Percentiles rank a stretch among this genome's conserved stretches.
Evolutionary conservation across 768 basidiomycete species (phyloP).

Genomic region (Suillus cothurnatus): DNA sequence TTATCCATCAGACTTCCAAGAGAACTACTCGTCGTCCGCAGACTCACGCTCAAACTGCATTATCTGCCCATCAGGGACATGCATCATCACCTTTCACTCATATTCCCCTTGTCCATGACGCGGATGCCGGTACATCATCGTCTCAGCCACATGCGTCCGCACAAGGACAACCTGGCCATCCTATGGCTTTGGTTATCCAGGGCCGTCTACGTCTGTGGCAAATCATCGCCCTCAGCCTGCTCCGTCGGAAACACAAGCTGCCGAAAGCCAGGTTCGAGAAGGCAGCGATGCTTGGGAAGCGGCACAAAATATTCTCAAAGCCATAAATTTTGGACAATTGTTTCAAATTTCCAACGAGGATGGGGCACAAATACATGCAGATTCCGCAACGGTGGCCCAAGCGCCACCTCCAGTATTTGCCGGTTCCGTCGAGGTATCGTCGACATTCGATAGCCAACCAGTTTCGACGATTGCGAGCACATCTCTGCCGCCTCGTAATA

Average conservation of each 20-base stretch:
- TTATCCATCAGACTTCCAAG: constrained; percentile 58
- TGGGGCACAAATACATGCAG: constrained; percentile 13
- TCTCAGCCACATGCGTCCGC: constrained; percentile 35
- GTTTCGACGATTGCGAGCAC: constrained; percentile 8
- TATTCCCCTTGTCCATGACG: constrained; percentile 43
- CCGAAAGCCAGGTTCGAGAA: constrained; percentile 32
- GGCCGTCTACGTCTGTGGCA: constrained; percentile 8
- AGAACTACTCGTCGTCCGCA: constrained; percentile 83
- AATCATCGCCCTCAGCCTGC: constrained; percentile 28
- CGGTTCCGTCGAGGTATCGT: constrained; percentile 1
- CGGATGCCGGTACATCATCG: constrained; percentile 36
- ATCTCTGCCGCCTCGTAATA: constrained; percentile 5
- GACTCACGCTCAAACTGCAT: constrained; percentile 35
- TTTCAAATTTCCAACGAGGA: constrained; percentile 41
- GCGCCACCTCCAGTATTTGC: background rate
- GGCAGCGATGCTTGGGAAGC: constrained; percentile 74
- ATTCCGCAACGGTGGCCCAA: constrained; percentile 4
- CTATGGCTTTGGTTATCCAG: constrained; percentile 41
- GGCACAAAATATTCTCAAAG: constrained; percentile 74
- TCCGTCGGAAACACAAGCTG: constrained; percentile 18
- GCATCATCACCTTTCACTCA: constrained; percentile 60
- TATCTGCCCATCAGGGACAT: constrained; percentile 31
- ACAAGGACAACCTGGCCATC: constrained; percentile 38
- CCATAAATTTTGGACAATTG: constrained; percentile 69
- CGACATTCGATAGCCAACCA: constrained; percentile 8